Evolutionary conservation across 805 yeast genomes (phyloP).

Genomic region (Tetrapisispora phaffii): DNA sequence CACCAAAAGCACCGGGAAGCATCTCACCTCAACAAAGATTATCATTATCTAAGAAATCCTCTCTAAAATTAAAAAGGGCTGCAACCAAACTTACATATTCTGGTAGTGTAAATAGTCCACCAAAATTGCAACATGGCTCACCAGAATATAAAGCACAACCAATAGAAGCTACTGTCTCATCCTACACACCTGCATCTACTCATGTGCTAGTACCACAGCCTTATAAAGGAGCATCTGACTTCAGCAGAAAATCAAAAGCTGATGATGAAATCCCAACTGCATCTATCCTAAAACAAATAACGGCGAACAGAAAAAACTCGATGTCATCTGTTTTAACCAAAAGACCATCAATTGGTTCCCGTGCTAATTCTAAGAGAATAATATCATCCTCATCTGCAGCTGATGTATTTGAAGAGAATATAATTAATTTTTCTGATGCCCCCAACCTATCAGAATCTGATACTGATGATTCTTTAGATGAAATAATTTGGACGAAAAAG

Average conservation of each 20-base stretch:
- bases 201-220: constrained; percentile 37
- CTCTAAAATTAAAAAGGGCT: constrained; percentile 12
- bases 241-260: constrained; percentile 1
- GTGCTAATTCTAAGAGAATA: constrained; percentile 27
- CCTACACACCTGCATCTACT: constrained; percentile 37
- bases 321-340: constrained; percentile 13
- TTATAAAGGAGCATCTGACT: constrained; percentile 25
- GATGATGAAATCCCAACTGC: not conserved
- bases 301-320: constrained; percentile 7
- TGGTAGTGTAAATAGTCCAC: constrained; percentile 15
- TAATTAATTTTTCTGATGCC: constrained; percentile 63
- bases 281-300: not conserved
- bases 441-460: constrained; percentile 48
- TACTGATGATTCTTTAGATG: constrained; percentile 16
- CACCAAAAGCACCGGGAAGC: constrained; percentile 56
- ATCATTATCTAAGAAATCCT: constrained; percentile 10
- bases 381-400: constrained; percentile 30
- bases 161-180: constrained; percentile 22
- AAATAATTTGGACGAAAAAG: constrained; percentile 4
- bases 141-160: not conserved
- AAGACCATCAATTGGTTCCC: constrained; percentile 22
- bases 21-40: constrained; percentile 16
- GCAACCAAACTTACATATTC: constrained; percentile 8
- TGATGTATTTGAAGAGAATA: constrained; percentile 61
- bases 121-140: constrained; percentile 2